Conservation (phyloP, 1,284 basidiomycete genomes). For the Pascua sp. region DNA sequence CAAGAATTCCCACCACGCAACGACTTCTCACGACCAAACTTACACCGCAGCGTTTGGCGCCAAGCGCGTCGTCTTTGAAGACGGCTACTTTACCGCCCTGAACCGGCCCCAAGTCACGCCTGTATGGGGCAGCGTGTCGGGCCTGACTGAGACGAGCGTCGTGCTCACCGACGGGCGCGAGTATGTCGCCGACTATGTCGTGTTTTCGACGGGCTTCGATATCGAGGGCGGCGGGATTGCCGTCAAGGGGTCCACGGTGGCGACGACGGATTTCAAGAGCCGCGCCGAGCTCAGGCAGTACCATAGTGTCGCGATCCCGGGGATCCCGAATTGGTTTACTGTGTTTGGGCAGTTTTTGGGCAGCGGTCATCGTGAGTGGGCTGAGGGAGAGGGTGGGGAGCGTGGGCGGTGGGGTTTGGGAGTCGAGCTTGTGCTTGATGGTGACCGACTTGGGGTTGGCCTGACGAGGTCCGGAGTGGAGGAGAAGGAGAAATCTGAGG, state of each 20-base stretch:
- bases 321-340: conserved; percentile 28
- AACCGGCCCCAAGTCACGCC: conserved; percentile 24
- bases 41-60: conserved; percentile 14
- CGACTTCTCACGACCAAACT: no score
- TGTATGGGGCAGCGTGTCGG: conserved; percentile 6
- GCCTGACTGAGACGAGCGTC: conserved; percentile 1
- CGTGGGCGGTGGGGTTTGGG: no score
- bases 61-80: conserved; percentile 25
- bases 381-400: no score
- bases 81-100: conserved; percentile 25
- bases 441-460: conserved; percentile 14
- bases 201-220: conserved; percentile 11
- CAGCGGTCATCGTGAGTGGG: no score
- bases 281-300: conserved; percentile 7
- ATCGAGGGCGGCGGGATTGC: conserved; percentile 3
- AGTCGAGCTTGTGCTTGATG: conserved; percentile 18
- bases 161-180: conserved; percentile 17
- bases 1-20: no score
- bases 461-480: no score
- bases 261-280: conserved; percentile 3
- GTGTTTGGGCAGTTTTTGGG: conserved; percentile 18
- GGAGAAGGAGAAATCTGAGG: no score
- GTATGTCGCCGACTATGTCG: conserved; percentile 17
- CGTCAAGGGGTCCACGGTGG: background rate
- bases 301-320: conserved; percentile 11